Conservation (phyloP, 306 rosid species). For the Macrotyloma uniflorum region DNA sequence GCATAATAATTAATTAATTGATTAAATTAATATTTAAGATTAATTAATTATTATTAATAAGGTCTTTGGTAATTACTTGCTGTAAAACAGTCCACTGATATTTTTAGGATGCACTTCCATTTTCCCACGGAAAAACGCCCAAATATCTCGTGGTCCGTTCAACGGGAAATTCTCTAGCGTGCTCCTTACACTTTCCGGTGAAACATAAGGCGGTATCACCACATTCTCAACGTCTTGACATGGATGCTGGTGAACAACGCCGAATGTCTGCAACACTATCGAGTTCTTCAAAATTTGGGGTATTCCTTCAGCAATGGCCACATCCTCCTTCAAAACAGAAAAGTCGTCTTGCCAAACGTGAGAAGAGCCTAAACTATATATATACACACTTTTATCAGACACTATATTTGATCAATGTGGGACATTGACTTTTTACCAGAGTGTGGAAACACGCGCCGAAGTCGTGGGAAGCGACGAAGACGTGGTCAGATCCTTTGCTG, state of each 20-base stretch:
- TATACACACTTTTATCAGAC: no score
- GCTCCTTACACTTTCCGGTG: constrained; percentile 56
- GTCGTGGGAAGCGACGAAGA: constrained; percentile 1
- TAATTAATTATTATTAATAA: not conserved
- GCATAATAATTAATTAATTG: not conserved
- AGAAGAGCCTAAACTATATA: no score
- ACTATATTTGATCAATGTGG: not conserved
- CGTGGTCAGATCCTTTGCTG: not conserved
- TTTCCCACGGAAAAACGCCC: constrained; percentile 90
- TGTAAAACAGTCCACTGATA: constrained; percentile 88
- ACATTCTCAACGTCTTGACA: constrained; percentile 90
- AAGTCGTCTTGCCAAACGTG: no score
- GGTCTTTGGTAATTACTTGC: constrained; percentile 69
- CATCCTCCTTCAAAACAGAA: constrained; percentile 61
- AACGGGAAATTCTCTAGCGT: constrained; percentile 54
- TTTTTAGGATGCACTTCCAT: constrained; percentile 97
- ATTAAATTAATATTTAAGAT: no score
- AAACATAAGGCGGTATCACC: constrained; percentile 80
- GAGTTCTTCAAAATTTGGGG: constrained; percentile 75
- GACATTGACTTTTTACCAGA: not conserved
- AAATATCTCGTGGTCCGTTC: constrained; percentile 68
- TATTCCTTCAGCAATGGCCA: constrained; percentile 77
- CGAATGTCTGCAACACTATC: constrained; percentile 85
- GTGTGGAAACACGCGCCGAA: not conserved
- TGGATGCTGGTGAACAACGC: constrained; percentile 68